A percentile compares a stretch with the other conserved stretches of the same genome.
phyloP scores from a whole-genome alignment of 139 green algal species.

The Eudorina sp. region DNA sequence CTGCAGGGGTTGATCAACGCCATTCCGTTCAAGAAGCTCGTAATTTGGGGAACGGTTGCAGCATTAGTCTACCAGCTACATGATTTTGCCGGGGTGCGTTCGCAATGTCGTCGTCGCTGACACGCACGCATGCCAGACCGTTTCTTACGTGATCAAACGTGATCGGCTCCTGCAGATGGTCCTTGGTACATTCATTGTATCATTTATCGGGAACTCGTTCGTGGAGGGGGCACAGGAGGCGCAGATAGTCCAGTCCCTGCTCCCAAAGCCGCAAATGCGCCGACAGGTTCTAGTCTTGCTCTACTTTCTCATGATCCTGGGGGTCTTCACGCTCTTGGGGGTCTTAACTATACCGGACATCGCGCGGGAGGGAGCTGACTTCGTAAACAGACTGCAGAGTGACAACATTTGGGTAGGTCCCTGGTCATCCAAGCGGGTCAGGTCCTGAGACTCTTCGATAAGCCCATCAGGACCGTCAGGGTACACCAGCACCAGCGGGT shows the following conservation, averaged over 20 bases:
- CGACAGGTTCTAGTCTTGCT: slow-evolving; percentile 79
- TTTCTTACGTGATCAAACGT: too few relatives aligned
- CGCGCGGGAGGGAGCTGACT: slow-evolving; percentile 87
- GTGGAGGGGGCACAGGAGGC: slow-evolving; percentile 62
- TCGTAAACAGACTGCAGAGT: slow-evolving; percentile 88
- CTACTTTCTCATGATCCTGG: slow-evolving; percentile 88
- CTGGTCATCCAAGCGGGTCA: too few relatives aligned
- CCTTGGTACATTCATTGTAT: slow-evolving; percentile 93
- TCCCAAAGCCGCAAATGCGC: slow-evolving; percentile 43
- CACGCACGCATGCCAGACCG: background rate
- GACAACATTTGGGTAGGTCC: slow-evolving; percentile 90
- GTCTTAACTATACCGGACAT: slow-evolving; percentile 92
- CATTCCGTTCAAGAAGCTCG: slow-evolving; percentile 78
- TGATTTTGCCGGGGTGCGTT: slow-evolving; percentile 88
- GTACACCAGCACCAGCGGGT: too few relatives aligned
- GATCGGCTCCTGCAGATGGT: slow-evolving; percentile 81
- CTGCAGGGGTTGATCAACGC: slow-evolving; percentile 71
- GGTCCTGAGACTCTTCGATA: too few relatives aligned
- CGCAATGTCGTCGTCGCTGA: background rate
- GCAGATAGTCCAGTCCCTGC: slow-evolving; percentile 41
- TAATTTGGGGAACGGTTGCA: slow-evolving; percentile 76
- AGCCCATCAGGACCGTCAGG: too few relatives aligned
- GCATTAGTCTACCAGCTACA: slow-evolving; percentile 77
- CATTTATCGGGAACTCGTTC: slow-evolving; percentile 91
- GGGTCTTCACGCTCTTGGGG: slow-evolving; percentile 78